Evolutionary conservation across 345 rosid genomes (phyloP).

Genomic region (Pugionium cornutum): DNA sequence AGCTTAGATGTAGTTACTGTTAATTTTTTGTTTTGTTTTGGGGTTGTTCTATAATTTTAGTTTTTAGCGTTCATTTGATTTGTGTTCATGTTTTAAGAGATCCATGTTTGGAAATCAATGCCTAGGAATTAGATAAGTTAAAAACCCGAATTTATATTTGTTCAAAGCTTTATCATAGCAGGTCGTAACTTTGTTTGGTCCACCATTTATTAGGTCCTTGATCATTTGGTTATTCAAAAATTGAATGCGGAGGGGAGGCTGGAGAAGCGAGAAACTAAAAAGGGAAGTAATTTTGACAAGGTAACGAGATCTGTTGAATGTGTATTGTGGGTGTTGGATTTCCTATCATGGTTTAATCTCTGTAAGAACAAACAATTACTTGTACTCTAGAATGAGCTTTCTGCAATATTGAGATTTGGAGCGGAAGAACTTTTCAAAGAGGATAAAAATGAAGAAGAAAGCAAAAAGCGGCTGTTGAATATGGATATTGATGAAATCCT

Average conservation of each 20-base stretch:
- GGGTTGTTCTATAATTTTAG: too few relatives aligned
- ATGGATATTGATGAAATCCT: slow-evolving; percentile 99
- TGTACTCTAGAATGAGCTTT: slow-evolving; percentile 78
- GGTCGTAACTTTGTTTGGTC: slow-evolving; percentile 22
- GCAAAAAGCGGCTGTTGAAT: slow-evolving; percentile 79
- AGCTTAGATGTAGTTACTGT: neutral
- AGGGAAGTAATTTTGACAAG: slow-evolving; percentile 87
- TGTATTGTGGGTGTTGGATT: neutral
- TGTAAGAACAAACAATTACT: neutral
- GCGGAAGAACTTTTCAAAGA: slow-evolving; percentile 99
- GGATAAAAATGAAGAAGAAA: slow-evolving; percentile 94
- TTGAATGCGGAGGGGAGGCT: slow-evolving; percentile 98
- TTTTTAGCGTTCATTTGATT: too few relatives aligned
- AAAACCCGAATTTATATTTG: slow-evolving; percentile 6
- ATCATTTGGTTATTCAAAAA: slow-evolving; percentile 98
- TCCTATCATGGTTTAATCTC: slow-evolving; percentile 8
- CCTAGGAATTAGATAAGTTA: slow-evolving; percentile 12
- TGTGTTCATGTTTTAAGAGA: neutral
- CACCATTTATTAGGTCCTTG: slow-evolving; percentile 72
- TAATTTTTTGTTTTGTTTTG: too few relatives aligned
- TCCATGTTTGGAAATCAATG: slow-evolving; percentile 10
- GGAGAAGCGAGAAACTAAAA: slow-evolving; percentile 97
- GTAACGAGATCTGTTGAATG: slow-evolving; percentile 45
- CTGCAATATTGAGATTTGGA: slow-evolving; percentile 97
- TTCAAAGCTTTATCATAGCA: neutral